Conservation (phyloP, 2,329 filamentous ascomycete species). For the Fusarium solani-melongenae region DNA sequence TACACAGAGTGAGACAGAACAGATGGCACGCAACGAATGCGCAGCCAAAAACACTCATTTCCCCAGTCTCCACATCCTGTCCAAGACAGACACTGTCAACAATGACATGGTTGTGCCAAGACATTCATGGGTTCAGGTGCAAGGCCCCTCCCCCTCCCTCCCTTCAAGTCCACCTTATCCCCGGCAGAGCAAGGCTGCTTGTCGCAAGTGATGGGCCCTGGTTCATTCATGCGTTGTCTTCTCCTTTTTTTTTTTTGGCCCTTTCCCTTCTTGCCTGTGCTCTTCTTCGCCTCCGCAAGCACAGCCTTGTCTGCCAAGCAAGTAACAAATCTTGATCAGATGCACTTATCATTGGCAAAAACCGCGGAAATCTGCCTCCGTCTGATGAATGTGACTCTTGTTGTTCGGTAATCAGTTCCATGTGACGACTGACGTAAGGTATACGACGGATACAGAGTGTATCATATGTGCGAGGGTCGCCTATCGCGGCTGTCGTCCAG, state of each 20-base stretch:
- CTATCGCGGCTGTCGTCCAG: constrained; percentile 6
- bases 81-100: background rate
- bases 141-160: background rate
- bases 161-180: constrained; percentile 9
- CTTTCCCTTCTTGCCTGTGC: background rate
- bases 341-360: background rate
- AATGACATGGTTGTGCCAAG: background rate
- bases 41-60: background rate
- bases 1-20: background rate
- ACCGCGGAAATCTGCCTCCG: background rate
- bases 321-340: background rate
- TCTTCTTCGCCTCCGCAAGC: background rate
- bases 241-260: background rate
- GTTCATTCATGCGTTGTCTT: constrained; percentile 2
- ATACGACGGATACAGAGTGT: background rate
- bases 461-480: background rate
- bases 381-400: background rate
- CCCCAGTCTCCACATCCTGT: background rate
- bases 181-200: background rate
- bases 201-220: background rate
- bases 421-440: constrained; percentile 10
- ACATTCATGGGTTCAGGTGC: background rate
- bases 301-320: constrained; percentile 3
- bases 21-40: background rate
- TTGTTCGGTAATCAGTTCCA: background rate